These are phyloP conservation scores for Mortierella sp. DNA, from an alignment of 371 early-diverging fungal species.

Conservation along the genomic window DNA sequence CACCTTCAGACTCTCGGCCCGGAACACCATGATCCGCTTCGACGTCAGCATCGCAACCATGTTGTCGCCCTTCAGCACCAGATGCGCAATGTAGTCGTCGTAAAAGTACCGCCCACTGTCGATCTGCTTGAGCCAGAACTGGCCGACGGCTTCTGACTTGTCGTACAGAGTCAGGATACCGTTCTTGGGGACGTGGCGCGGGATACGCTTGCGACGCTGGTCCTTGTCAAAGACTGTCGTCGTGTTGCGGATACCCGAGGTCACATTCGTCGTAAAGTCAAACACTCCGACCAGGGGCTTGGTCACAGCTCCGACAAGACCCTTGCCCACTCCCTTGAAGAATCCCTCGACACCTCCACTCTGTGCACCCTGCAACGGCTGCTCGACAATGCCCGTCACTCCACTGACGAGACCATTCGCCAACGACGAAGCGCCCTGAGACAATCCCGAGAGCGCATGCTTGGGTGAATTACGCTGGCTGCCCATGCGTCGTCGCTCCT, in stretches of 20 bases:
- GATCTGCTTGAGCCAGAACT: slow-evolving; percentile 90
- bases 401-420: slow-evolving; percentile 91
- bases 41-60: slow-evolving; percentile 82
- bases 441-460: slow-evolving; percentile 93
- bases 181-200: slow-evolving; percentile 90
- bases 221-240: slow-evolving; percentile 92
- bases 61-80: slow-evolving; percentile 80
- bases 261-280: slow-evolving; percentile 92
- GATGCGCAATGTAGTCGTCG: slow-evolving; percentile 92
- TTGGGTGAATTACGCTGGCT: slow-evolving; percentile 91
- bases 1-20: slow-evolving; percentile 70
- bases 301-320: slow-evolving; percentile 93
- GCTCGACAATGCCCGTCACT: slow-evolving; percentile 90
- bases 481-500: slow-evolving; percentile 84
- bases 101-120: slow-evolving; percentile 84
- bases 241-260: slow-evolving; percentile 94
- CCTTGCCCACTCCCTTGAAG: slow-evolving; percentile 97
- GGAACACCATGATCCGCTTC: slow-evolving; percentile 75
- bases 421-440: slow-evolving; percentile 91
- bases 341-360: slow-evolving; percentile 95
- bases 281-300: slow-evolving; percentile 96
- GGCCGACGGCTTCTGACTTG: slow-evolving; percentile 88
- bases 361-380: slow-evolving; percentile 95
- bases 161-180: slow-evolving; percentile 85
- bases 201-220: slow-evolving; percentile 85